These are phyloP conservation scores for Vitis labrusca DNA, from an alignment of 164 flowering plant species.

Conservation along the genomic window DNA sequence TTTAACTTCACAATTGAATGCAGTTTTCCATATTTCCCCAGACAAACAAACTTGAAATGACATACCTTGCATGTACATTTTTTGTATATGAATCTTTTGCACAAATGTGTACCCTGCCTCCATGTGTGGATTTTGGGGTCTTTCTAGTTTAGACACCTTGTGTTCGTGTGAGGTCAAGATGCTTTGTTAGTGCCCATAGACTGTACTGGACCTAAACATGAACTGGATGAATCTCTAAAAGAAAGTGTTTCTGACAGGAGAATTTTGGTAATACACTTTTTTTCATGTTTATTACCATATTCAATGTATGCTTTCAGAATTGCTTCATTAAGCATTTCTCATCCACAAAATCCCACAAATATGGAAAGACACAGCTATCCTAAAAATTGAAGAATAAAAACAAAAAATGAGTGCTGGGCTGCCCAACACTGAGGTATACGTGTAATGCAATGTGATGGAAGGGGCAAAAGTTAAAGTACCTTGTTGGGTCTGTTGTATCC, in stretches of 20 bases:
- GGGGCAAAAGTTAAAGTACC: too few species aligned
- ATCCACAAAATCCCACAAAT: too few species aligned
- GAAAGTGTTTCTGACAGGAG: background rate
- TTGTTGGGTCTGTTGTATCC: too few species aligned
- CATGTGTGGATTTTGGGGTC: too few species aligned
- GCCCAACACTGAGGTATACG: too few species aligned
- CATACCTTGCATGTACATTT: background rate
- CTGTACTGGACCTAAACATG: background rate
- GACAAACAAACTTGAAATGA: background rate
- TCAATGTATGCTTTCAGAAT: background rate
- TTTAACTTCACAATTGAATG: background rate
- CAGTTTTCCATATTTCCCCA: background rate
- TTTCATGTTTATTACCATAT: background rate
- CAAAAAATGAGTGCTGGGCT: too few species aligned
- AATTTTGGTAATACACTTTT: background rate
- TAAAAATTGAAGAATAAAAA: too few species aligned
- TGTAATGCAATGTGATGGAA: too few species aligned
- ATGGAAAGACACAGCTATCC: too few species aligned
- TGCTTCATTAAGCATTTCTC: background rate
- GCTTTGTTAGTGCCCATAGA: background rate
- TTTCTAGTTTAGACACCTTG: background rate
- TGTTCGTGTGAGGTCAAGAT: background rate
- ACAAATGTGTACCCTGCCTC: too few species aligned
- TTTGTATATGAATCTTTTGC: background rate
- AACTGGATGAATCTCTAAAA: background rate